Evolutionary conservation across 345 rosid species (phyloP), one percentile per base, ranked within the genome.

Genomic region (Rhodomyrtus tomentosa): DNA sequence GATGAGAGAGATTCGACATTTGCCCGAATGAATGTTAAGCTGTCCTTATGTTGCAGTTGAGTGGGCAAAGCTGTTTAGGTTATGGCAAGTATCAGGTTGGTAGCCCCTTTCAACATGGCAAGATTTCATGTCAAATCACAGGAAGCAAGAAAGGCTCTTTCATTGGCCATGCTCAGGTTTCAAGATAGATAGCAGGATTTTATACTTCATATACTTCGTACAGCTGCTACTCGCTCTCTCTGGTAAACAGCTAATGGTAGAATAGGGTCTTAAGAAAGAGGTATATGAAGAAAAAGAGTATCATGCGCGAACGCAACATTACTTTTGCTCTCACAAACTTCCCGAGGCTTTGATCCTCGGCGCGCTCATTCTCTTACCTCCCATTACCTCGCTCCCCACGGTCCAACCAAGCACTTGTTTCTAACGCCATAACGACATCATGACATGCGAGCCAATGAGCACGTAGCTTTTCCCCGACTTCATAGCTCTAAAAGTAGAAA

Each of bases 51-150:
- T n/a, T 81, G 82, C 82, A n/a, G 55, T 40, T 53, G 55, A 50
- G 55, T 7, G 55, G 82, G 82, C 55, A 49, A 48, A 22, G 82
- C 52, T 81, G 14, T 15, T 21, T n/a, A n/a, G 20, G 55, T 81
- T 36, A 50, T 15, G 7, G 82, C 56, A 81, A 24, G 40, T 81
- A 49, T 81, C 40, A 53, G 53, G 42, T 50, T 45, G 50, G 22
- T 68, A 68, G 76, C 76, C 24, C 76, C 42, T 68, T 52, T 84
- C 82, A 20, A 79, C 59, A 22, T 79, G n/a, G 82, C 53, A 45
- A 74, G 86, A 74, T 84, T 56, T 54, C 14, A 45, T 79, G 86
- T 84, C 86, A 53, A 54, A 54, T 79, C 55, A 27, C 72, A 76
- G 54, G 72, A 84, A 84, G 86, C 52, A 79, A 9, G 45, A 48